Conservation (phyloP, 2,329 filamentous ascomycete genomes). For the Fusarium sp. region DNA sequence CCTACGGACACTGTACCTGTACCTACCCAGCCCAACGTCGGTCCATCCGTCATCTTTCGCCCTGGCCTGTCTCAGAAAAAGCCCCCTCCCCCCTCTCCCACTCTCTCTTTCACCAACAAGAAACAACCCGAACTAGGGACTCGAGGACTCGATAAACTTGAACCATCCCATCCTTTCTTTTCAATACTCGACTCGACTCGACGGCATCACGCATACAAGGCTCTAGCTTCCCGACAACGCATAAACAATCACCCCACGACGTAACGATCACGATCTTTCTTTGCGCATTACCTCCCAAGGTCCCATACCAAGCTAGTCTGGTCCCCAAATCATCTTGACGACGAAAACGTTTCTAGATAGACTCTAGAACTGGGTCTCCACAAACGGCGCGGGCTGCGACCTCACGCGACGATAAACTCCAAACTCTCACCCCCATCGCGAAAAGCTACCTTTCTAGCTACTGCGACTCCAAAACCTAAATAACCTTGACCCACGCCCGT, state of each 20-base stretch:
- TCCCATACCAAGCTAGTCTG: not conserved
- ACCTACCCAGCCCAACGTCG: not conserved
- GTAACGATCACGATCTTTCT: constrained; percentile 13
- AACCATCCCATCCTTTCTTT: constrained; percentile 1
- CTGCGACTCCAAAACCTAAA: not conserved
- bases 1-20: too few species aligned
- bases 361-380: constrained; percentile 27
- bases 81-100: constrained; percentile 11
- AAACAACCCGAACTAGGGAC: constrained; percentile 9
- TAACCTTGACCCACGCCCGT: not conserved
- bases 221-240: constrained; percentile 16
- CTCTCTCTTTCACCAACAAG: not conserved
- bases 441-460: not conserved
- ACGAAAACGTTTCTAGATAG: constrained; percentile 17
- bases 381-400: constrained; percentile 27
- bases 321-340: constrained; percentile 4
- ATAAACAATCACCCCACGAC: constrained; percentile 23
- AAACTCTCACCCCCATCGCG: constrained; percentile 1
- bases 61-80: constrained; percentile 31
- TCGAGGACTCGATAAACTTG: constrained; percentile 19
- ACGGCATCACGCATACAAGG: not conserved
- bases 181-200: not conserved
- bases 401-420: not conserved
- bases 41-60: constrained; percentile 25
- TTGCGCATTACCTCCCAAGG: not conserved